Evolutionary conservation across 305 asterid genomes (phyloP), one percentile per base, ranked within the genome.

Genomic region (Fraxinus nigra): DNA sequence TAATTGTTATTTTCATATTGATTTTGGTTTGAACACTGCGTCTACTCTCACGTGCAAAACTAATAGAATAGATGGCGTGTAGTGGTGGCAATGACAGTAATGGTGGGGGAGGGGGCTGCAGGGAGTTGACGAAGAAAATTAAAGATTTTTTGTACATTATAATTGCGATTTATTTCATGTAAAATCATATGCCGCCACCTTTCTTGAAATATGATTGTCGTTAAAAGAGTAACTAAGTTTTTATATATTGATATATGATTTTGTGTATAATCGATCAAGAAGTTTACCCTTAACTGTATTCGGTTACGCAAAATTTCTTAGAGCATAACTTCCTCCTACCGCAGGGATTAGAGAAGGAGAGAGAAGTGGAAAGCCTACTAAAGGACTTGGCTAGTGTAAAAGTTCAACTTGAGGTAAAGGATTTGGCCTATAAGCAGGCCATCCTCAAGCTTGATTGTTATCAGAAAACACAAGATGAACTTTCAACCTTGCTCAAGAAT

Each of bases 361-460:
- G 72, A 14, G 90, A 85, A 11, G 20, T 75, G 3, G 91, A 85
- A 38, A 77, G 40, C 56, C 48, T 91, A 40, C 81, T 84, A 84
- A 90, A 84, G 88, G 75, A 32, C 22, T 30, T 69, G 75, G 22
- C 75, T 14, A 14, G 4, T 32, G 22, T 69, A 13, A 69, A 32
- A 32, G 75, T 69, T 69, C 88, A 89, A 75, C 70, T 90, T 2
- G 96, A 88, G 77, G 91, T 90, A 3, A 92, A 89, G 80, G 95
- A 94, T 7, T 84, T 87, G 1, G 91, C 90, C 0, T 85, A 85
- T 86, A 90, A 84, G 77, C 92, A 92, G 83, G 91, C 83, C 22
- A 85, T 90, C 32, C 83, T 84, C 20, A 72, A 84, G 85, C 72
- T 89, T n/a, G 90, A 89, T 48, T 89, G 92, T 76, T 85, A 84